These are phyloP conservation scores for Ophiostoma ulmi DNA, from an alignment of 2,329 filamentous ascomycete genomes.

Conservation along the genomic window DNA sequence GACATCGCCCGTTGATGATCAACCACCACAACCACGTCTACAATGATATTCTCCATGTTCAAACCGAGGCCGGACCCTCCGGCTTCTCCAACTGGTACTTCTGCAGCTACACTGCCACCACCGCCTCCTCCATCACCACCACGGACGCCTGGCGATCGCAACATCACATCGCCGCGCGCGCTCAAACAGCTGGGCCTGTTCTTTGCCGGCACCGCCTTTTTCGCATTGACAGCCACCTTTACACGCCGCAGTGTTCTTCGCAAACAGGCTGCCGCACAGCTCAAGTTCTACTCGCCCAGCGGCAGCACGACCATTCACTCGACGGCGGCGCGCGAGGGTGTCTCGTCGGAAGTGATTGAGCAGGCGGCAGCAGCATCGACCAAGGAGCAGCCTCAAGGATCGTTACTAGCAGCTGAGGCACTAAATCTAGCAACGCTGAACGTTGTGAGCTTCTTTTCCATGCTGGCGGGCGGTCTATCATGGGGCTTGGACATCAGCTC, in stretches of 20 bases:
- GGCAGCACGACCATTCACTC: slow-evolving; percentile 36
- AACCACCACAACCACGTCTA: not conserved
- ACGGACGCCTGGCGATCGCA: slow-evolving; percentile 12
- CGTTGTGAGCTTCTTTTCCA: slow-evolving; percentile 68
- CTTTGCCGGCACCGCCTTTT: slow-evolving; percentile 68
- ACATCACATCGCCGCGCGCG: slow-evolving; percentile 43
- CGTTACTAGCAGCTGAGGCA: slow-evolving; percentile 73
- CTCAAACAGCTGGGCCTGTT: slow-evolving; percentile 64
- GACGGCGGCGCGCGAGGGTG: slow-evolving; percentile 28
- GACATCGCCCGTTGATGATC: not conserved
- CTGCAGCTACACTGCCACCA: not conserved
- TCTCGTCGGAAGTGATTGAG: not conserved
- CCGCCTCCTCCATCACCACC: not conserved
- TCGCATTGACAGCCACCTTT: slow-evolving; percentile 64
- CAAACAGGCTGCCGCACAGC: slow-evolving; percentile 56
- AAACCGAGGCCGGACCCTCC: slow-evolving; percentile 10
- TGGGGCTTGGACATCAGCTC: slow-evolving; percentile 74
- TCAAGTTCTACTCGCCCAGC: slow-evolving; percentile 63
- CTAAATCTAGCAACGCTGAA: slow-evolving; percentile 84
- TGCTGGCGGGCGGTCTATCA: slow-evolving; percentile 66
- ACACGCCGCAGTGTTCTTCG: slow-evolving; percentile 65
- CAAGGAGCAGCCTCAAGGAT: slow-evolving; percentile 52
- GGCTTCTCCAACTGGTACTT: not conserved
- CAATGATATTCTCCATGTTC: slow-evolving; percentile 18
- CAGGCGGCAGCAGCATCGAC: not conserved